These are phyloP conservation scores for Agapanthus africanus DNA, from an alignment of 106 monocot species.

Conservation along the genomic window DNA sequence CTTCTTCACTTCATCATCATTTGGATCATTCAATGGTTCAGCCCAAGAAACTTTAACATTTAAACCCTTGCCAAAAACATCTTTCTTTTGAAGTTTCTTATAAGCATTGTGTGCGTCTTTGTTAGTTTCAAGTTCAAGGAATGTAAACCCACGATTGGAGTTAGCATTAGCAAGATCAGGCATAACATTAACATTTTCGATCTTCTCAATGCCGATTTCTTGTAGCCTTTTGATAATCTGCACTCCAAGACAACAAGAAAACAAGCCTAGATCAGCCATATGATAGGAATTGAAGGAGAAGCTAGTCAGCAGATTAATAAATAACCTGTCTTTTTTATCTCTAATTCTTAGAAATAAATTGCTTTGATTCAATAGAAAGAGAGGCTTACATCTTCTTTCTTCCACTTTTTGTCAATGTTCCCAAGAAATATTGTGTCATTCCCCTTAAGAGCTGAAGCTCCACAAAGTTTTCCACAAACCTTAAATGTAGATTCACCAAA, in stretches of 20 bases:
- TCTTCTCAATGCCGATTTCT: constrained; percentile 78
- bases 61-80: constrained; percentile 64
- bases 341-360: background rate
- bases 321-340: background rate
- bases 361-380: background rate
- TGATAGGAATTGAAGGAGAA: background rate
- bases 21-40: constrained; percentile 56
- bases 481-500: constrained; percentile 16
- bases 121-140: constrained; percentile 85
- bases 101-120: constrained; percentile 76
- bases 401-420: constrained; percentile 89
- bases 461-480: constrained; percentile 85
- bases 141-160: constrained; percentile 80
- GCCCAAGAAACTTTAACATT: constrained; percentile 87
- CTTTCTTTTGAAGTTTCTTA: constrained; percentile 74
- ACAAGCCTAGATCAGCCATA: background rate
- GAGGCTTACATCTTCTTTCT: constrained; percentile 78
- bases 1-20: constrained; percentile 91
- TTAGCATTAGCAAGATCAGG: constrained; percentile 44
- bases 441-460: constrained; percentile 68
- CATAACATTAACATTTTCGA: constrained; percentile 64
- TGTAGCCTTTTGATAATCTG: constrained; percentile 57
- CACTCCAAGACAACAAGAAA: constrained; percentile 8
- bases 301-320: background rate
- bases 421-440: constrained; percentile 88